Conservation (phyloP, 805 yeast species). For the Yarrowia sp. region DNA sequence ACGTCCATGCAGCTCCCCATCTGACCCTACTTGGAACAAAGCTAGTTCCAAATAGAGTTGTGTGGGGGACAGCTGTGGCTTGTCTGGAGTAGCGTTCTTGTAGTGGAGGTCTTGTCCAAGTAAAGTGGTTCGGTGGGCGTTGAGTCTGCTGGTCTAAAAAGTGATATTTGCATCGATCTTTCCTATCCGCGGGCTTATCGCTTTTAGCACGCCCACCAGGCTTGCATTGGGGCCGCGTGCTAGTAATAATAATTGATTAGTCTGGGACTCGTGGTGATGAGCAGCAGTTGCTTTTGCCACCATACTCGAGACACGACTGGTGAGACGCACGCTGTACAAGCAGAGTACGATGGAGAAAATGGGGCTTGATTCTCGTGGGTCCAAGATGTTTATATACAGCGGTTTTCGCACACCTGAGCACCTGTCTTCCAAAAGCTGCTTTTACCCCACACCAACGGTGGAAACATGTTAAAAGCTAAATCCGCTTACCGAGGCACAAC, state of each 20-base stretch:
- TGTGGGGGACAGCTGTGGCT: background rate
- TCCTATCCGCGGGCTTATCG: background rate
- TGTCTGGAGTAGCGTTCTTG: background rate
- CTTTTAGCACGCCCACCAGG: background rate
- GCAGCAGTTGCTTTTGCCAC: constrained; percentile 17
- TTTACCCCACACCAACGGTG: constrained; percentile 21
- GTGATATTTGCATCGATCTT: too few relatives aligned
- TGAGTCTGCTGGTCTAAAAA: background rate
- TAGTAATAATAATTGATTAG: constrained; percentile 1
- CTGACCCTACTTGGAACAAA: constrained; percentile 1
- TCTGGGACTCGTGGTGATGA: background rate
- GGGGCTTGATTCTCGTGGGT: background rate
- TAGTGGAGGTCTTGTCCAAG: background rate
- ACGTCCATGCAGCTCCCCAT: constrained; percentile 6
- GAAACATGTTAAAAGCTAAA: constrained; percentile 19
- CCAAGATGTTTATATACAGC: too few relatives aligned
- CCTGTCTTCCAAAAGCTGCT: background rate
- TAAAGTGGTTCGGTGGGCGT: background rate
- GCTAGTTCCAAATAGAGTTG: background rate
- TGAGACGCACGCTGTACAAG: constrained; percentile 4
- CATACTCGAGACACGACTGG: background rate
- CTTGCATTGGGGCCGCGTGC: background rate
- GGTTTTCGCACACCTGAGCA: background rate
- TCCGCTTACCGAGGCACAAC: constrained; percentile 8
- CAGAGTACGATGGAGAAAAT: background rate